Conservation (phyloP, 2,329 filamentous ascomycete genomes). For the Trichoderma koningiopsis region DNA sequence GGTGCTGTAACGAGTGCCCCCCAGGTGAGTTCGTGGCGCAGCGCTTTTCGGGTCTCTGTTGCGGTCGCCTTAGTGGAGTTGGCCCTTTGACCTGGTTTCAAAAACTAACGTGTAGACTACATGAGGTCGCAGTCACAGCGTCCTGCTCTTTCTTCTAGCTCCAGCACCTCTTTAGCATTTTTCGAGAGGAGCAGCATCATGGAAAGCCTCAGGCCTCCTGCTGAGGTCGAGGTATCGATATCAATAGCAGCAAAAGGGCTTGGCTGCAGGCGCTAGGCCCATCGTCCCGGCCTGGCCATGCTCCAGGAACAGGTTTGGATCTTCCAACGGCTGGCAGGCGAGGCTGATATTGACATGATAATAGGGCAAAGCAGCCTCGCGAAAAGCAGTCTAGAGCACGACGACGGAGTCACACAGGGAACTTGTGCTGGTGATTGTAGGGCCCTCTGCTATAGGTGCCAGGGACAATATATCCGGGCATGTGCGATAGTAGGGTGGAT, state of each 20-base stretch:
- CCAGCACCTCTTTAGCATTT: neutral
- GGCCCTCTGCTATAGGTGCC: neutral
- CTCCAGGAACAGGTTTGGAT: neutral
- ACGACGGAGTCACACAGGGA: neutral
- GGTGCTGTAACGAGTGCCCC: conserved; percentile 3
- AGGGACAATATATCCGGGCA: neutral
- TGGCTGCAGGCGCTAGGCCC: neutral
- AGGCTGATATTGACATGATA: conserved; percentile 4
- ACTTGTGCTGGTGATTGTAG: neutral
- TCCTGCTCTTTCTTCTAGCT: neutral
- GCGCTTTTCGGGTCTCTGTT: conserved; percentile 16
- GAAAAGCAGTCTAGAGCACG: neutral
- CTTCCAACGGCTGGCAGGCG: neutral
- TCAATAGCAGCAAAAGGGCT: conserved; percentile 1
- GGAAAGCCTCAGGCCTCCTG: conserved; percentile 2
- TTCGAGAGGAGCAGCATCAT: neutral
- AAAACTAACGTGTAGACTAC: conserved; percentile 1
- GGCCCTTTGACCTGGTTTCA: conserved; percentile 8
- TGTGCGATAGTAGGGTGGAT: neutral
- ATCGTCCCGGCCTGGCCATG: conserved; percentile 8
- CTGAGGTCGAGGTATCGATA: conserved; percentile 2
- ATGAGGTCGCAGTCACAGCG: neutral
- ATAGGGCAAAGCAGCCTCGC: neutral
- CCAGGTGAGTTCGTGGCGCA: conserved; percentile 14
- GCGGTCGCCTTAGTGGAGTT: conserved; percentile 21